phyloP scores from a whole-genome alignment of 306 rosid species.

The Medicago ruthenica region DNA sequence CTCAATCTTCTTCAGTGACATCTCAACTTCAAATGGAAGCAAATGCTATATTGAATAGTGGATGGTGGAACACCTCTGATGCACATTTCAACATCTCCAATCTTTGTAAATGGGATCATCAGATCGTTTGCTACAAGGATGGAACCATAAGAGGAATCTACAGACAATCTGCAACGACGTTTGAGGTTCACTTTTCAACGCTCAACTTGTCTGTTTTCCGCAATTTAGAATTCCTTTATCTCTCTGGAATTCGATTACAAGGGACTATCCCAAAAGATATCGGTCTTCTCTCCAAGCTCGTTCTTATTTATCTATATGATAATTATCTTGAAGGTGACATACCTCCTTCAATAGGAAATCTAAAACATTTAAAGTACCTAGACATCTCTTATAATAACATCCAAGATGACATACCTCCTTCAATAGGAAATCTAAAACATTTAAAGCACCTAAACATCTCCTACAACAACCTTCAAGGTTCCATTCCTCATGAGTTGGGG shows the following conservation, averaged over 20 bases:
- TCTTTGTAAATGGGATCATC: not conserved
- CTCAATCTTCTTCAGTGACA: not conserved
- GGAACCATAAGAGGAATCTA: not conserved
- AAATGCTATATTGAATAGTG: not conserved
- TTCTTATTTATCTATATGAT: not conserved
- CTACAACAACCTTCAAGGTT: not conserved
- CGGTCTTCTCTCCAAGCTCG: not conserved
- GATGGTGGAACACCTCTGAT: not conserved
- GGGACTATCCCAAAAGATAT: not conserved
- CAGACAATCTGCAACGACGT: not conserved
- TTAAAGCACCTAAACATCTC: too few relatives aligned
- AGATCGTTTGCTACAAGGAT: not conserved
- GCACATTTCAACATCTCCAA: not conserved
- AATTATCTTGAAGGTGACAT: constrained; percentile 1
- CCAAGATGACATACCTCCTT: not conserved
- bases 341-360: not conserved
- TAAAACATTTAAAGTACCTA: not conserved
- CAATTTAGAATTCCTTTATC: not conserved
- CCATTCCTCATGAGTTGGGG: not conserved
- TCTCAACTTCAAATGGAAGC: not conserved
- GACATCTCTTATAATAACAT: too few relatives aligned
- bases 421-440: not conserved
- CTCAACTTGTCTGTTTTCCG: not conserved
- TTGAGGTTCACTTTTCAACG: not conserved
- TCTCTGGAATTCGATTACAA: not conserved